A percentile compares a stretch with the other conserved stretches of the same genome.
Evolutionary conservation across 306 rosid genomes (phyloP).

Genomic region (Rubus idaeus): DNA sequence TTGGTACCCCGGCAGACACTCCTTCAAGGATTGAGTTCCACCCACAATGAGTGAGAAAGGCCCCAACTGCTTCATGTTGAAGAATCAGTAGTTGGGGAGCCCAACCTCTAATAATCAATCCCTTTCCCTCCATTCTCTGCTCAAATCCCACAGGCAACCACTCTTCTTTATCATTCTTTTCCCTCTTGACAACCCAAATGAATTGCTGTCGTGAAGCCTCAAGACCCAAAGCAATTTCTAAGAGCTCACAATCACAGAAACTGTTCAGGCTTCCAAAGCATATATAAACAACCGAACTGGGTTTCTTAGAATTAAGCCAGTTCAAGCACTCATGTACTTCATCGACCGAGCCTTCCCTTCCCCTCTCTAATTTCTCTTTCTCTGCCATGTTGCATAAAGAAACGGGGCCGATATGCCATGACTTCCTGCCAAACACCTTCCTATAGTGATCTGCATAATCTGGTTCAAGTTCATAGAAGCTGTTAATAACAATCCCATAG

Average conservation of each 20-base stretch:
- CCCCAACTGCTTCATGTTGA: constrained; percentile 33
- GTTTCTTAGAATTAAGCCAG: constrained; percentile 34
- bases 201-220: constrained; percentile 30
- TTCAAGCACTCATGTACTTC: constrained; percentile 28
- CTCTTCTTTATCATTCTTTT: not conserved
- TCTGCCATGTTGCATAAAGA: constrained; percentile 21
- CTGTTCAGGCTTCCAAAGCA: constrained; percentile 33
- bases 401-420: constrained; percentile 37
- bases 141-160: constrained; percentile 29
- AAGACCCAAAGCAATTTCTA: constrained; percentile 34
- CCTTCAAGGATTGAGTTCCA: constrained; percentile 42
- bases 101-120: constrained; percentile 30
- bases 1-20: constrained; percentile 27
- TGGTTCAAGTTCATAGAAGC: constrained; percentile 17
- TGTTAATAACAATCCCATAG: constrained; percentile 46
- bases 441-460: constrained; percentile 15
- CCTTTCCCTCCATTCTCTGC: constrained; percentile 17
- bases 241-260: constrained; percentile 24
- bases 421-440: not conserved
- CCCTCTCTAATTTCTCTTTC: constrained; percentile 15
- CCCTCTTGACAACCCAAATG: constrained; percentile 41
- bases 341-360: constrained; percentile 17
- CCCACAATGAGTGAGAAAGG: constrained; percentile 38
- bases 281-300: constrained; percentile 34
- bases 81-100: constrained; percentile 32